These are phyloP conservation scores for Prunus mira DNA, from an alignment of 306 rosid species.

Conservation along the genomic window DNA sequence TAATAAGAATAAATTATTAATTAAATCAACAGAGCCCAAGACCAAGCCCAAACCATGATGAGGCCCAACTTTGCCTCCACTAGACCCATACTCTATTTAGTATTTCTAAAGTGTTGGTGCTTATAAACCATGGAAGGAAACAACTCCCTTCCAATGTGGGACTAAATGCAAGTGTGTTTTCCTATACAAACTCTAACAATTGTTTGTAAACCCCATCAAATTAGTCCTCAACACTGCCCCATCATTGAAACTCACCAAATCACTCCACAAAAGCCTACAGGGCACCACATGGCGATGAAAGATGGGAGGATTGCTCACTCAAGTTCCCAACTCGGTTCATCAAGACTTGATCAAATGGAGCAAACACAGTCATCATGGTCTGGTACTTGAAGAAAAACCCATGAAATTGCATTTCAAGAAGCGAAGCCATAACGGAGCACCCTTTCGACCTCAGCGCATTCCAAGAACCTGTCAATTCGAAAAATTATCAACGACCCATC, in stretches of 20 bases:
- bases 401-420: conserved; percentile 37
- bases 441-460: conserved; percentile 29
- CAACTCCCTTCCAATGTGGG: too few relatives aligned
- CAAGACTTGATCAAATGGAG: conserved; percentile 34
- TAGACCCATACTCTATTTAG: too few relatives aligned
- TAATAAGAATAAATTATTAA: too few relatives aligned
- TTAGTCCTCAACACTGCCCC: conserved; percentile 36
- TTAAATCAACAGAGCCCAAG: too few relatives aligned
- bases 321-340: conserved; percentile 10
- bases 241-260: conserved; percentile 27
- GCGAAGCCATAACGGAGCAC: conserved; percentile 33
- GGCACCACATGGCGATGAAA: conserved; percentile 48
- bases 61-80: too few relatives aligned
- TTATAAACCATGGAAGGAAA: too few relatives aligned
- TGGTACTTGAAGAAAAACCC: conserved; percentile 17
- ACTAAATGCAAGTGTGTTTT: too few relatives aligned
- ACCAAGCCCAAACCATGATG: too few relatives aligned
- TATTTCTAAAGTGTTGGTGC: too few relatives aligned
- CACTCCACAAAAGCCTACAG: conserved; percentile 42
- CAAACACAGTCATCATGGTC: conserved; percentile 34
- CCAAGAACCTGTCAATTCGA: conserved; percentile 33
- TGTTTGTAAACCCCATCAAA: conserved; percentile 8
- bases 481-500: conserved; percentile 43
- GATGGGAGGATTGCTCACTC: conserved; percentile 21
- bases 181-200: too few relatives aligned